Percentiles rank a stretch among this genome's conserved stretches.
These are phyloP conservation scores for Elasticomyces elasticus DNA, from an alignment of 495 filamentous ascomycete genomes.

Conservation along the genomic window DNA sequence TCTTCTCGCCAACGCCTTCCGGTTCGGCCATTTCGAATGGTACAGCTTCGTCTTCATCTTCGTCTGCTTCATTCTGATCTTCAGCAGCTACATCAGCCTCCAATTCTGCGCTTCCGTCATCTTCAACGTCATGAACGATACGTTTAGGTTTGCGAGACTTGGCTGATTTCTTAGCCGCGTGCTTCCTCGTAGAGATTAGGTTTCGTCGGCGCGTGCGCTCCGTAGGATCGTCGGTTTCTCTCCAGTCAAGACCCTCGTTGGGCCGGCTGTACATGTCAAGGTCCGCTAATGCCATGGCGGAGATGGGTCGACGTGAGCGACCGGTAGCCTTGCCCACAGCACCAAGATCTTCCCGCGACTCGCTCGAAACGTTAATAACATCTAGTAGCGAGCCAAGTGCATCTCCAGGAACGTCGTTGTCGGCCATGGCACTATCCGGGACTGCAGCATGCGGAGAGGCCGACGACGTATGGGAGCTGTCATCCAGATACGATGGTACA, in stretches of 20 bases:
- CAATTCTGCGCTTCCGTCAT: not conserved
- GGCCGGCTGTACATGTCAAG: not conserved
- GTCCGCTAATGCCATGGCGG: not conserved
- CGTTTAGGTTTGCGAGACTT: not conserved
- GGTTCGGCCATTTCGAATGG: not conserved
- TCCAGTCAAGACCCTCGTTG: not conserved
- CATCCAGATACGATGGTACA: no score
- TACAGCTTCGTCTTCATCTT: not conserved
- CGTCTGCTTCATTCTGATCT: not conserved
- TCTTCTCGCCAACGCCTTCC: not conserved
- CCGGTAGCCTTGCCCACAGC: no score
- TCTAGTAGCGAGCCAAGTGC: no score
- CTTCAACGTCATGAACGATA: not conserved
- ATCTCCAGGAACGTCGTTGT: no score
- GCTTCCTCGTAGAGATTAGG: not conserved
- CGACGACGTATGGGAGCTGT: no score
- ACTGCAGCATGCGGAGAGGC: no score
- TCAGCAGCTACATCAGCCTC: not conserved
- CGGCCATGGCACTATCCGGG: no score
- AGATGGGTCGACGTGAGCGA: no score
- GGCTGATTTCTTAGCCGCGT: not conserved
- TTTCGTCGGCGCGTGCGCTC: not conserved
- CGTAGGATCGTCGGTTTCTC: not conserved
- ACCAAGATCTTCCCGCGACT: no score
- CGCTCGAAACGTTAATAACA: no score